phyloP scores from a whole-genome alignment of 768 basidiomycete species.

The Suillus brevipes region DNA sequence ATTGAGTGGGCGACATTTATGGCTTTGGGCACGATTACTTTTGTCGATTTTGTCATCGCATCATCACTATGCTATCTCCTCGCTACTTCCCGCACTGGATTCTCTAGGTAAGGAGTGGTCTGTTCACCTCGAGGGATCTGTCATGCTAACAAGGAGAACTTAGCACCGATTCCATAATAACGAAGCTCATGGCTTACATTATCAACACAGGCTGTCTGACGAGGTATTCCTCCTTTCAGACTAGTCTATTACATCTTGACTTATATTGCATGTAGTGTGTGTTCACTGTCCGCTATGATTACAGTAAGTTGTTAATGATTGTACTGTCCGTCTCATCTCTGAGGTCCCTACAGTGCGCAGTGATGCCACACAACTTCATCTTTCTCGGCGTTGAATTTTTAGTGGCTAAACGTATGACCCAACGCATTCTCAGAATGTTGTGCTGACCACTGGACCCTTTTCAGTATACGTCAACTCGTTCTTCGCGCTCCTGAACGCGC shows the following conservation, averaged over 20 bases:
- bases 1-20: background rate
- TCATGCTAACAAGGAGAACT: background rate
- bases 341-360: background rate
- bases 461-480: slow-evolving; percentile 10
- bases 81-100: background rate
- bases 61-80: slow-evolving; percentile 2
- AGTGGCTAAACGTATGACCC: background rate
- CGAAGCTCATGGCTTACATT: background rate
- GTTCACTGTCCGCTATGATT: background rate
- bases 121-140: background rate
- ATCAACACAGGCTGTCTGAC: background rate
- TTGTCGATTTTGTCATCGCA: background rate
- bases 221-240: background rate
- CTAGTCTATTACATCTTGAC: background rate
- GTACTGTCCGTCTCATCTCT: background rate
- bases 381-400: background rate
- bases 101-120: background rate
- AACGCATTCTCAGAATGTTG: background rate
- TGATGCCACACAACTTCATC: background rate
- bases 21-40: background rate
- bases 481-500: slow-evolving; percentile 7
- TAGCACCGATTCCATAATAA: background rate
- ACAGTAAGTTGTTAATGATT: background rate
- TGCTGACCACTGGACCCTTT: background rate
- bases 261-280: background rate